Percentiles rank a stretch among this genome's conserved stretches.
Conservation (phyloP, 2,329 filamentous ascomycete species). For the Alternaria ventricosa region DNA sequence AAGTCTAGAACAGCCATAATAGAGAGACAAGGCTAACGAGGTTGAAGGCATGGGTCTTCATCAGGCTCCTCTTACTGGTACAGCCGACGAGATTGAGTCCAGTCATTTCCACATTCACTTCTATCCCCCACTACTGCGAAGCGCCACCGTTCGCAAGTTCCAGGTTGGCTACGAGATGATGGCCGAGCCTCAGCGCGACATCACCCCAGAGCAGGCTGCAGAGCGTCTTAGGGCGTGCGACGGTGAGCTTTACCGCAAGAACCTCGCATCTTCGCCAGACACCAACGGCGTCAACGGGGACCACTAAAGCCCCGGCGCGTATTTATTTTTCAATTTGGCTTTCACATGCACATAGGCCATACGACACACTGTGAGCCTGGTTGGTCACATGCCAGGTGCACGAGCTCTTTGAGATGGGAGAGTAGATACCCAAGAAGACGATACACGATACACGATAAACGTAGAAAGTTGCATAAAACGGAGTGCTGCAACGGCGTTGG, state of each 20-base stretch:
- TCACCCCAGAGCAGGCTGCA: constrained; percentile 95
- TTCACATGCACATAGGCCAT: not conserved
- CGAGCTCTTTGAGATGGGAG: not conserved
- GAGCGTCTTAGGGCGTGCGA: constrained; percentile 76
- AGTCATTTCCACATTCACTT: constrained; percentile 98
- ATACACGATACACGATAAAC: constrained; percentile 1
- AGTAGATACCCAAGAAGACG: not conserved
- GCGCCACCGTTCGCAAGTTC: constrained; percentile 94
- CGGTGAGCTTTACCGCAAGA: constrained; percentile 83
- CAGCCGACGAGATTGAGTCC: constrained; percentile 80
- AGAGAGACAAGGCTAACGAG: constrained; percentile 9
- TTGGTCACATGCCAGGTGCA: not conserved
- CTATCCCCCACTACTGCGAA: constrained; percentile 90
- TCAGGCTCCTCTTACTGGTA: constrained; percentile 86
- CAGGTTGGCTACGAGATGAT: constrained; percentile 95
- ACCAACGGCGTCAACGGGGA: constrained; percentile 25
- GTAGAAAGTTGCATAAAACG: not conserved
- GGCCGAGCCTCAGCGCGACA: constrained; percentile 97
- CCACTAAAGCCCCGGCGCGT: not conserved
- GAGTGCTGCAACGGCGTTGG: not conserved
- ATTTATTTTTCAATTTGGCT: not conserved
- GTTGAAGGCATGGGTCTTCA: constrained; percentile 83
- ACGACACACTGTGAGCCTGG: not conserved
- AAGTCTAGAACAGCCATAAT: constrained; percentile 42
- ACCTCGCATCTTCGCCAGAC: constrained; percentile 19